These are phyloP conservation scores for Microdochium nivale DNA, from an alignment of 2,329 filamentous ascomycete species.

Conservation along the genomic window DNA sequence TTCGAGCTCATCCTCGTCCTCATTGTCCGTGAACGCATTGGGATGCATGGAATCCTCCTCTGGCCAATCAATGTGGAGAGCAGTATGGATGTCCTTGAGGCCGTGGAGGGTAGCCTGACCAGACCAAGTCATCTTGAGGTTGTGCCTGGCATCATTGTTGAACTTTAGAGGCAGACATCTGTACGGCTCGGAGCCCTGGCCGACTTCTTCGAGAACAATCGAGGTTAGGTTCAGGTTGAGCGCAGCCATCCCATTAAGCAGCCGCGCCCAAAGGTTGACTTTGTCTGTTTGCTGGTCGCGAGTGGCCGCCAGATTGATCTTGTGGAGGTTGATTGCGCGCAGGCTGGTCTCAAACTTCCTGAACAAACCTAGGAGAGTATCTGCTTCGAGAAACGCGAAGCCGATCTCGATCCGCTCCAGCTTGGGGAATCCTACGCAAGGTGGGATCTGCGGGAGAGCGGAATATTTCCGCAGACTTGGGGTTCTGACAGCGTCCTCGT, in stretches of 20 bases:
- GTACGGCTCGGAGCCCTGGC: slow-evolving; percentile 3
- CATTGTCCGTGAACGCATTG: background rate
- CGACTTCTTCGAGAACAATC: slow-evolving; percentile 21
- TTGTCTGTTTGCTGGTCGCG: slow-evolving; percentile 5
- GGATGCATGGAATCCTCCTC: background rate
- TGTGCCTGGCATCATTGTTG: background rate
- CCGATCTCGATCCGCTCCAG: slow-evolving; percentile 37
- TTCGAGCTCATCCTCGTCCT: slow-evolving; percentile 2
- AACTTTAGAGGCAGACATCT: slow-evolving; percentile 1
- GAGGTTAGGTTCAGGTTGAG: slow-evolving; percentile 22
- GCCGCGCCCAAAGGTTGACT: slow-evolving; percentile 27
- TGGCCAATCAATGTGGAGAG: slow-evolving; percentile 6
- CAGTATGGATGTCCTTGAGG: slow-evolving; percentile 17
- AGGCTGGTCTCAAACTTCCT: slow-evolving; percentile 35
- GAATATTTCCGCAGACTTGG: slow-evolving; percentile 1
- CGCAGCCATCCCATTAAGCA: slow-evolving; percentile 25
- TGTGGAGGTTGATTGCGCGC: slow-evolving; percentile 34
- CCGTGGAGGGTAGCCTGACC: slow-evolving; percentile 27
- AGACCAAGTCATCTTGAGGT: slow-evolving; percentile 8
- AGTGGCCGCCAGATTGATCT: slow-evolving; percentile 19
- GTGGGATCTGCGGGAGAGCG: slow-evolving; percentile 8
- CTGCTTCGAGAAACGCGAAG: slow-evolving; percentile 17
- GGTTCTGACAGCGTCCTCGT: background rate
- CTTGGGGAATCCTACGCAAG: slow-evolving; percentile 19
- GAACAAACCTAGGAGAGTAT: slow-evolving; percentile 23